Conservation (phyloP, 2,329 filamentous ascomycete genomes). For the Fusarium robinianum region DNA sequence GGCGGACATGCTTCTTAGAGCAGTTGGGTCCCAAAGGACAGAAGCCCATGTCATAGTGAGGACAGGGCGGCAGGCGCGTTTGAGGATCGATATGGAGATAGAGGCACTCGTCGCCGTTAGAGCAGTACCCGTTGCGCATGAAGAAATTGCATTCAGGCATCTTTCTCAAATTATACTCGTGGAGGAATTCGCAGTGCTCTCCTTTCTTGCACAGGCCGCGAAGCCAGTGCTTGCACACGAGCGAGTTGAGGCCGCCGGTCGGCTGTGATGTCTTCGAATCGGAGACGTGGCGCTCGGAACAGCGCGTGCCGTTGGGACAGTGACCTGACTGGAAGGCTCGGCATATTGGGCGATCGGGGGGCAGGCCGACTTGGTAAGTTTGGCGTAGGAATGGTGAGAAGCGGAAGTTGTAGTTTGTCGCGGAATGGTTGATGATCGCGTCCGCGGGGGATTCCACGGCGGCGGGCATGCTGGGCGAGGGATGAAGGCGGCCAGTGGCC, state of each 20-base stretch:
- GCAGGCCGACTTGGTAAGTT: conserved; percentile 83
- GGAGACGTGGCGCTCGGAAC: conserved; percentile 78
- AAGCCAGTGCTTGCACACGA: conserved; percentile 99
- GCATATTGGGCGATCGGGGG: conserved; percentile 79
- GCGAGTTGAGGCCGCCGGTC: conserved; percentile 69
- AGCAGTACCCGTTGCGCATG: conserved; percentile 89
- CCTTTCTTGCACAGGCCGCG: conserved; percentile 98
- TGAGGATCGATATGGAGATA: conserved; percentile 89
- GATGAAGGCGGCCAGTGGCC: conserved; percentile 18
- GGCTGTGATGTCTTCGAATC: conserved; percentile 44
- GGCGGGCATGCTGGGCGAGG: conserved; percentile 38
- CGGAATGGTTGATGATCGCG: conserved; percentile 61
- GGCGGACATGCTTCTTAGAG: conserved; percentile 84
- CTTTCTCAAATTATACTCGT: conserved; percentile 97
- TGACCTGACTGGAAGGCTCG: conserved; percentile 83
- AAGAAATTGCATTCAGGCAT: conserved; percentile 99
- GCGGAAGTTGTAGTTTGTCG: conserved; percentile 70
- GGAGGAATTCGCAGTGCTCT: conserved; percentile 93
- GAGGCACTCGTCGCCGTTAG: conserved; percentile 94
- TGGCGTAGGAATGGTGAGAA: conserved; percentile 85
- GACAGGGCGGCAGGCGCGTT: conserved; percentile 77
- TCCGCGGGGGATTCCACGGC: conserved; percentile 39
- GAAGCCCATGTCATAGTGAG: conserved; percentile 93
- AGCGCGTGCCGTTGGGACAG: conserved; percentile 82
- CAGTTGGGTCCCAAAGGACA: conserved; percentile 88